Conservation (phyloP, 1,284 basidiomycete genomes). For the Sanghuangporus weigelae region DNA sequence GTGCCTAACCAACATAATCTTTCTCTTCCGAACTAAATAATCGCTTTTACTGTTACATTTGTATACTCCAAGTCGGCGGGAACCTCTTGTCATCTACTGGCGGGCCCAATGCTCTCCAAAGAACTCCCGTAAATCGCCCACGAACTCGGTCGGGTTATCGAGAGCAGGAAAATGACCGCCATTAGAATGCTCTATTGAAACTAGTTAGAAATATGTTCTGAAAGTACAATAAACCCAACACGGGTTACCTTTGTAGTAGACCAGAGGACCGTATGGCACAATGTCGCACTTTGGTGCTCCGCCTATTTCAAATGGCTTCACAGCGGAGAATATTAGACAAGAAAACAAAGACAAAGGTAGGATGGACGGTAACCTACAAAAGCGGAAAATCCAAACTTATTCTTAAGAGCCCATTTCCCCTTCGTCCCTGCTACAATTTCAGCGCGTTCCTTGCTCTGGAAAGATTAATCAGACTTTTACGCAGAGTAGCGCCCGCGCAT, state of each 20-base stretch:
- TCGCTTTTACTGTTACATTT: neutral
- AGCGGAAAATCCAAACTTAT: slow-evolving; percentile 19
- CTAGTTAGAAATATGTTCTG: neutral
- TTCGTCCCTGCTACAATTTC: neutral
- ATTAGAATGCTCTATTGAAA: slow-evolving; percentile 8
- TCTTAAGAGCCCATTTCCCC: slow-evolving; percentile 15
- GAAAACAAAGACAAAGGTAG: neutral
- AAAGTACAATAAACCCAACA: neutral
- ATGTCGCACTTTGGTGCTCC: slow-evolving; percentile 16
- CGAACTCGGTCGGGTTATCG: slow-evolving; percentile 11
- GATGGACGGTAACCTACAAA: slow-evolving; percentile 15
- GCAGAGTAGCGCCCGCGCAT: neutral
- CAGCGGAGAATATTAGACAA: neutral
- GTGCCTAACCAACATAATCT: no score
- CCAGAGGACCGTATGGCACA: slow-evolving; percentile 11
- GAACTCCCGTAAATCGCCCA: slow-evolving; percentile 12
- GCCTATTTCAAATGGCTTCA: slow-evolving; percentile 22
- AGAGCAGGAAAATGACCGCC: slow-evolving; percentile 18
- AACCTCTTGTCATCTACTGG: neutral
- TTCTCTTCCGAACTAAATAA: no score
- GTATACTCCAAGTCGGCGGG: neutral
- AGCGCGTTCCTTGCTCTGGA: neutral
- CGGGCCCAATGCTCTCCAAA: slow-evolving; percentile 6
- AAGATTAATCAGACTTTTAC: neutral
- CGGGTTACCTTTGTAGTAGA: slow-evolving; percentile 20